Evolutionary conservation across 768 basidiomycete genomes (phyloP).

Genomic region (Auricularia cornea): DNA sequence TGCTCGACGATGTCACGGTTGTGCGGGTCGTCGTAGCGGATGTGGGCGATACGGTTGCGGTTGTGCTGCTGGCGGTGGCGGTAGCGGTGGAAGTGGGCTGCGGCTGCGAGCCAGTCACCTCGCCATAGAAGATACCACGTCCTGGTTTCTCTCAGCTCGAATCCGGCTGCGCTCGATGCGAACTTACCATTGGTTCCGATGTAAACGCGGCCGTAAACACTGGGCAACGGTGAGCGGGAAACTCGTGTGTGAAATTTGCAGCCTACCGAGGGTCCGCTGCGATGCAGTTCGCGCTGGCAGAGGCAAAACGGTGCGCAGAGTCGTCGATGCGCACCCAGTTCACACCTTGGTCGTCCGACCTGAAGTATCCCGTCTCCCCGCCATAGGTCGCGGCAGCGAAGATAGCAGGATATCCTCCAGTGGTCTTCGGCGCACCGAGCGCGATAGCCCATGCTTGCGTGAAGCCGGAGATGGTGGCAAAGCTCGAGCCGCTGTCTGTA

Average conservation of each 20-base stretch:
- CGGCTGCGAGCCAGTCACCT: constrained; percentile 9
- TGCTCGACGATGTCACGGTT: neutral
- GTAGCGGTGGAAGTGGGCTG: neutral
- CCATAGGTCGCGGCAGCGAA: constrained; percentile 45
- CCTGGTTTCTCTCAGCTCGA: neutral
- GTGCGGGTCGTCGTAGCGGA: neutral
- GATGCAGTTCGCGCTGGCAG: constrained; percentile 36
- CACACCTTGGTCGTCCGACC: constrained; percentile 46
- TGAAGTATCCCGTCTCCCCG: constrained; percentile 41
- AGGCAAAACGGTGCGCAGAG: constrained; percentile 48
- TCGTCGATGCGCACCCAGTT: constrained; percentile 57
- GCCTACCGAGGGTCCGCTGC: constrained; percentile 41
- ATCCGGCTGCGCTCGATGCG: no score
- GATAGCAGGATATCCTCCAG: constrained; percentile 45
- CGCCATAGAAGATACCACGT: constrained; percentile 46
- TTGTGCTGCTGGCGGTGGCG: neutral
- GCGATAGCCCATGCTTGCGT: constrained; percentile 50
- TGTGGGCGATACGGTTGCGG: neutral
- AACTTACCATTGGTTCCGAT: constrained; percentile 45
- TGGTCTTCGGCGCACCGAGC: constrained; percentile 40
- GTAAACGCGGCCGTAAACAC: constrained; percentile 36
- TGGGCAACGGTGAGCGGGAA: neutral
- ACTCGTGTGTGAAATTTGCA: neutral
- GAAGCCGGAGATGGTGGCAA: constrained; percentile 39
- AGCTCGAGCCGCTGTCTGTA: constrained; percentile 41